These are phyloP conservation scores for Ramichloridium luteum DNA, from an alignment of 2,329 filamentous ascomycete genomes.

Conservation along the genomic window DNA sequence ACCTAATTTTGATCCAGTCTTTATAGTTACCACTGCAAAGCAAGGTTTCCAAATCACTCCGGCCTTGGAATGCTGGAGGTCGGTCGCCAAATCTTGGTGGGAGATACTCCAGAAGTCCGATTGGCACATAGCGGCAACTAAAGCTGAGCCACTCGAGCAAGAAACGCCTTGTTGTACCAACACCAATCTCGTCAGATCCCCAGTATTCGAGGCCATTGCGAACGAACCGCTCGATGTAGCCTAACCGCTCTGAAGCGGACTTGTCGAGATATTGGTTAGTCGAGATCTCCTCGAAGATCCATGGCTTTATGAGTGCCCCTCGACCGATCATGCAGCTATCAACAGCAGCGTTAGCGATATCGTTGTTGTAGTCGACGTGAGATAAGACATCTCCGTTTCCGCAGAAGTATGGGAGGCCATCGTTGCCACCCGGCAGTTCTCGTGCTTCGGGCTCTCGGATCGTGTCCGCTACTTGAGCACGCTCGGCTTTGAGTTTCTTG, in stretches of 20 bases:
- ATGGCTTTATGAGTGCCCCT: slow-evolving; percentile 91
- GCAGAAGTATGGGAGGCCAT: slow-evolving; percentile 55
- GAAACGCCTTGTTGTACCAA: slow-evolving; percentile 84
- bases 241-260: slow-evolving; percentile 71
- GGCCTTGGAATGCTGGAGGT: slow-evolving; percentile 68
- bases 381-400: slow-evolving; percentile 97
- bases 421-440: slow-evolving; percentile 52
- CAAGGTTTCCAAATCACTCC: slow-evolving; percentile 88
- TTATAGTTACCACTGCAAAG: slow-evolving; percentile 82
- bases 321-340: slow-evolving; percentile 97
- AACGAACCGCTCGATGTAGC: slow-evolving; percentile 77
- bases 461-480: slow-evolving; percentile 60
- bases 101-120: slow-evolving; percentile 77
- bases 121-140: slow-evolving; percentile 76
- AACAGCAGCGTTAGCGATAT: slow-evolving; percentile 65
- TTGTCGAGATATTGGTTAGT: slow-evolving; percentile 92
- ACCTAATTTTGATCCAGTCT: slow-evolving; percentile 99
- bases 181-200: slow-evolving; percentile 88
- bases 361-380: slow-evolving; percentile 71
- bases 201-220: slow-evolving; percentile 86
- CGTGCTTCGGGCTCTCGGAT: slow-evolving; percentile 62
- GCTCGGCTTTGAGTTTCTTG: slow-evolving; percentile 61
- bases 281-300: slow-evolving; percentile 95
- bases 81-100: slow-evolving; percentile 83
- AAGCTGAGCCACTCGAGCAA: slow-evolving; percentile 94